Conservation (phyloP, 306 rosid genomes). For the Trifolium pratense region DNA sequence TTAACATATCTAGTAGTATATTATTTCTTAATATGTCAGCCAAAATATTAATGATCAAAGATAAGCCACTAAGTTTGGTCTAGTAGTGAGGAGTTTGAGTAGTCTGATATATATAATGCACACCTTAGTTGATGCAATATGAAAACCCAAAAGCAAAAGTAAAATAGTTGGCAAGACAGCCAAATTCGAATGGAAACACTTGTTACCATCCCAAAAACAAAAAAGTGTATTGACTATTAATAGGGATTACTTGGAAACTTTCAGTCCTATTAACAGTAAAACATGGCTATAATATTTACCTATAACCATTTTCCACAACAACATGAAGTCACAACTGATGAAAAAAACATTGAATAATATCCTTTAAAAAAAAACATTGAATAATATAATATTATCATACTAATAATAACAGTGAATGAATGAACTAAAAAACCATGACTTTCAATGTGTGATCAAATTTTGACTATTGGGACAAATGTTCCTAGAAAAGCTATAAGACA, state of each 20-base stretch:
- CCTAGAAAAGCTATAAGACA: conserved; percentile 49
- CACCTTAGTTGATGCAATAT: too few relatives aligned
- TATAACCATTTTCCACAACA: not conserved
- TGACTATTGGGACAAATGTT: not conserved
- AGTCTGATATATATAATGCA: too few relatives aligned
- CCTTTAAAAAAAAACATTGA: too few relatives aligned
- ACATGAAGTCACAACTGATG: not conserved
- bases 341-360: not conserved
- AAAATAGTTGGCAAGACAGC: not conserved
- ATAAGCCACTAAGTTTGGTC: too few relatives aligned
- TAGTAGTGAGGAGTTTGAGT: too few relatives aligned
- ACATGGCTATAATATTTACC: conserved; percentile 19
- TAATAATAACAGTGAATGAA: not conserved
- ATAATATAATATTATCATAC: not conserved
- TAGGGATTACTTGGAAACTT: conserved; percentile 7
- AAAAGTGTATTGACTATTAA: conserved; percentile 6
- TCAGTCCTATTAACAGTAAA: not conserved
- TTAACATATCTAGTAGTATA: too few relatives aligned
- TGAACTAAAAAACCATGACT: conserved; percentile 10
- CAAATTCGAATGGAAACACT: not conserved
- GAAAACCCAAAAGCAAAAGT: too few relatives aligned
- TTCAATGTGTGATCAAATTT: conserved; percentile 9
- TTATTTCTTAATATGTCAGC: too few relatives aligned
- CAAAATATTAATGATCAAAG: too few relatives aligned
- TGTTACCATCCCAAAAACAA: not conserved